Evolutionary conservation across 2,329 filamentous ascomycete genomes (phyloP), one percentile per base, ranked within the genome.

Genomic region (Cercospora berteroae): DNA sequence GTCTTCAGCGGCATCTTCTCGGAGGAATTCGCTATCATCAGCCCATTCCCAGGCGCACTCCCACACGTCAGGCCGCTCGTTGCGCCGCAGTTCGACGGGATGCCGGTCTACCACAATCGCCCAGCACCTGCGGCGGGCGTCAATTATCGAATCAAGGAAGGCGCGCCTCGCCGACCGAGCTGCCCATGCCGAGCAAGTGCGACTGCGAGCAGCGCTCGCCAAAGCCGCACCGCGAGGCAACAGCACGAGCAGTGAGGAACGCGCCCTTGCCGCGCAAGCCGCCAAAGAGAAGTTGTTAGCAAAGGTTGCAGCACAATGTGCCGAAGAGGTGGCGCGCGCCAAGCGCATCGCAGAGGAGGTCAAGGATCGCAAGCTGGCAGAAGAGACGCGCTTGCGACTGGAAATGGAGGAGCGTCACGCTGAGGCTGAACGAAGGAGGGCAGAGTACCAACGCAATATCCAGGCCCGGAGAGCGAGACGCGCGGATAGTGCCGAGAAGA

Each of bases 261-360:
- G 90, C 60, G 90, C 91, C 3, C 80, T 93, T 67, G 92, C 92
- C 5, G 92, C 91, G 5, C 88, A 93, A 69, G 86, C 92, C 71
- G 90, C 91, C 0, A 86, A 92, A 66, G 90, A 94, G 80, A 90
- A 90, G 73, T 92, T 94, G 73, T 80, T 95, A 18, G 91, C 90
- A 8, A 91, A 94, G 77, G 93, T 94, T 52, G 90, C 92, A 4
- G 90, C 91, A 59, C 86, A 88, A 68, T 94, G 92, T 76, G 92
- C 92, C 20, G 91, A 93, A 78, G 92, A 95, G 77, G 92, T 95
- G 16, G 89, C 90, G 76, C 86, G 91, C 70, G 91, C 91, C 62
- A 94, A 94, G 82, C 89, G 90, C 60, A 85, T 94, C n/a, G 91
- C 91, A 13, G 91, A 93, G 77, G 89, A 86, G 66, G 93, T 91